Conservation (phyloP, 352 stramenopile genomes). For the Phytophthora kernoviae region DNA sequence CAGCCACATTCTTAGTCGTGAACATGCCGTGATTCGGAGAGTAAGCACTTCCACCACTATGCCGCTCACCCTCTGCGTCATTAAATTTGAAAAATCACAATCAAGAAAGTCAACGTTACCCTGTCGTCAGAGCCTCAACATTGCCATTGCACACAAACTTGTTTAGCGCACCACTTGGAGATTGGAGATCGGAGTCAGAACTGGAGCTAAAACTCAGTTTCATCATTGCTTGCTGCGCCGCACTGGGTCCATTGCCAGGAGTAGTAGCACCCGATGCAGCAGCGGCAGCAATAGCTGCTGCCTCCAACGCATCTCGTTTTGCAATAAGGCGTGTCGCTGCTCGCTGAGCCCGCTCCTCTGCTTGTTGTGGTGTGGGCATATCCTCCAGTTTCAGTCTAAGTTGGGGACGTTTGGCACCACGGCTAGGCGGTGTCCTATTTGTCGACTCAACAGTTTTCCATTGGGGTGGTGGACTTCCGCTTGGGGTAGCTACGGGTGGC, state of each 20-base stretch:
- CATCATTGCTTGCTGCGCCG: constrained; percentile 72
- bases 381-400: constrained; percentile 84
- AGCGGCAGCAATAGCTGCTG: constrained; percentile 42
- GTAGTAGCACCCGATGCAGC: constrained; percentile 21
- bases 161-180: constrained; percentile 55
- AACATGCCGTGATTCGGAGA: constrained; percentile 90
- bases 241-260: constrained; percentile 37
- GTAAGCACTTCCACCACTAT: constrained; percentile 82
- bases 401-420: constrained; percentile 55
- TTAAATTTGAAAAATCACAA: neutral
- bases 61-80: constrained; percentile 49
- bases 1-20: constrained; percentile 78
- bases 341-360: constrained; percentile 77
- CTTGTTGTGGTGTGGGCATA: constrained; percentile 87
- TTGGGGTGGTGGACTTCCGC: constrained; percentile 10
- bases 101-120: neutral
- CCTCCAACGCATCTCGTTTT: constrained; percentile 74
- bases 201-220: constrained; percentile 78
- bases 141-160: constrained; percentile 1
- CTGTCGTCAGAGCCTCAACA: neutral
- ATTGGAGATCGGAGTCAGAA: constrained; percentile 69
- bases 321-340: constrained; percentile 76
- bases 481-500: constrained; percentile 17
- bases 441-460: constrained; percentile 36
- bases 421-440: constrained; percentile 17